Conservation (phyloP, 768 basidiomycete species). For the Russula foetens region DNA sequence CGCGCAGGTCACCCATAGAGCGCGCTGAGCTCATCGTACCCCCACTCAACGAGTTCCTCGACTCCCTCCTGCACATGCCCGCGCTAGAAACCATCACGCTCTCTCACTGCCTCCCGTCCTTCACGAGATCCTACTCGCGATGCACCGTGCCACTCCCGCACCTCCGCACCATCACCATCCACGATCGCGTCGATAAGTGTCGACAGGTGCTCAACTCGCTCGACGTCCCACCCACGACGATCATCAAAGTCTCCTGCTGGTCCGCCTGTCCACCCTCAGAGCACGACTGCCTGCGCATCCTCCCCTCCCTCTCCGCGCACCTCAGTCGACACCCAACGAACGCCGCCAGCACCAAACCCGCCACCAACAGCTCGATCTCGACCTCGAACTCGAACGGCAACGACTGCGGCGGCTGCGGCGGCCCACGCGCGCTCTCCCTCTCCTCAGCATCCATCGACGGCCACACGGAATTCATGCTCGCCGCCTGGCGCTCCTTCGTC, state of each 20-base stretch:
- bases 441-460: neutral
- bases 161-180: neutral
- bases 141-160: neutral
- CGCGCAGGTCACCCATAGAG: neutral
- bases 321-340: neutral
- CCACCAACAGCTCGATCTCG: too few relatives aligned
- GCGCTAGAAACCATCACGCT: neutral
- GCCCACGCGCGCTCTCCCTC: constrained; percentile 9
- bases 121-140: neutral
- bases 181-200: constrained; percentile 8
- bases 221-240: neutral
- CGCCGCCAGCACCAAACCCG: neutral
- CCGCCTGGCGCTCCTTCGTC: constrained; percentile 7
- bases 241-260: constrained; percentile 7
- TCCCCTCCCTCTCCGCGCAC: constrained; percentile 7
- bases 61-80: constrained; percentile 2
- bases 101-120: constrained; percentile 5
- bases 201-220: constrained; percentile 8
- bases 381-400: neutral
- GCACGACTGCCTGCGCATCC: constrained; percentile 10
- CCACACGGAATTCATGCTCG: neutral
- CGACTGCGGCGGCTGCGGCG: neutral
- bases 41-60: constrained; percentile 2
- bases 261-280: constrained; percentile 7
- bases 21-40: neutral